A percentile compares a stretch with the other conserved stretches of the same genome.
Evolutionary conservation across 78 protist species (phyloP).

Genomic region (slime mould (Dictyostelium discoideum)): DNA sequence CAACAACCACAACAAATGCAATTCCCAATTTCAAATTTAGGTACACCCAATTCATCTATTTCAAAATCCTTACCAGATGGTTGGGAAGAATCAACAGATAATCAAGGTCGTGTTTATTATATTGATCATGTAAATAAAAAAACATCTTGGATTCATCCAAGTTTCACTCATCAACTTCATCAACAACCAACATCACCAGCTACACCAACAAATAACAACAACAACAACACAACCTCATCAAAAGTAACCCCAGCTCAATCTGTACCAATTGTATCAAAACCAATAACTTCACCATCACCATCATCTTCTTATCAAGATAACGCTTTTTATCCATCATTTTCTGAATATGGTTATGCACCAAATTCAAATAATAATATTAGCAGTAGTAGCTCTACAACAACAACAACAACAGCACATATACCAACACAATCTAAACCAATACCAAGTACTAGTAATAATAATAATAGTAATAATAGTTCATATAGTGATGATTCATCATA

Average conservation of each 20-base stretch:
- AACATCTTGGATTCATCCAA: slow-evolving; percentile 74
- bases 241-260: background rate
- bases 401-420: background rate
- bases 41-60: slow-evolving; percentile 12
- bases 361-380: background rate
- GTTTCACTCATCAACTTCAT: slow-evolving; percentile 26
- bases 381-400: background rate
- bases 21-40: background rate
- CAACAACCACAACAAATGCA: background rate
- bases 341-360: slow-evolving; percentile 52
- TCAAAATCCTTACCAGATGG: slow-evolving; percentile 68
- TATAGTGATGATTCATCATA: slow-evolving; percentile 11
- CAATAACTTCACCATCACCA: background rate
- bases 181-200: slow-evolving; percentile 26
- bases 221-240: background rate
- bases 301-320: background rate
- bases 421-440: slow-evolving; percentile 19
- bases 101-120: slow-evolving; percentile 64
- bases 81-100: slow-evolving; percentile 68
- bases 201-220: background rate
- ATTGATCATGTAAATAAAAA: slow-evolving; percentile 65
- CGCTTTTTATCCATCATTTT: slow-evolving; percentile 50
- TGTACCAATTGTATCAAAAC: background rate
- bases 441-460: background rate
- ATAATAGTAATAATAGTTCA: background rate